Evolutionary conservation across 495 filamentous ascomycete species (phyloP).

Genomic region (Apodospora peruviana): DNA sequence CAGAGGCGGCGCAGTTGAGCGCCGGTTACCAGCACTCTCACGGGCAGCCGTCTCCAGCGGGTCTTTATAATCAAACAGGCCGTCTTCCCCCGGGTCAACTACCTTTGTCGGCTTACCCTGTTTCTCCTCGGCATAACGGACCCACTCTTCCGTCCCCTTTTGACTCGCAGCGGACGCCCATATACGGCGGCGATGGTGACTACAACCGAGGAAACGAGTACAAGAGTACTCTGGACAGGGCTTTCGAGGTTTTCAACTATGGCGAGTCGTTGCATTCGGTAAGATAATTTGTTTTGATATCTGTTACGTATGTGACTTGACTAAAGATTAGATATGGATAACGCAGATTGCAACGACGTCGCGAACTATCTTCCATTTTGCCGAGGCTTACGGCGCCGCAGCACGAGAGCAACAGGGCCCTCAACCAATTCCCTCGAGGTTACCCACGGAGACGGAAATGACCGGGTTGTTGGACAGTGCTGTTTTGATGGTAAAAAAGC

Average conservation of each 20-base stretch:
- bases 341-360: constrained; percentile 37
- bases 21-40: constrained; percentile 16
- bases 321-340: constrained; percentile 17
- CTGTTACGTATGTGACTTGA: not conserved
- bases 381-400: constrained; percentile 40
- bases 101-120: constrained; percentile 37
- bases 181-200: constrained; percentile 34
- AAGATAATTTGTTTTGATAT: constrained; percentile 9
- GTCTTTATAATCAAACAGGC: constrained; percentile 32
- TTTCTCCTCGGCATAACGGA: constrained; percentile 32
- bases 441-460: constrained; percentile 42
- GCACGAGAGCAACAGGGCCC: constrained; percentile 44
- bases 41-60: constrained; percentile 20
- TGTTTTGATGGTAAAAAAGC: constrained; percentile 30
- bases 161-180: constrained; percentile 31
- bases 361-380: constrained; percentile 40
- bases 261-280: constrained; percentile 37
- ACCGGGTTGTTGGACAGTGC: constrained; percentile 32
- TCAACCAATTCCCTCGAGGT: constrained; percentile 40
- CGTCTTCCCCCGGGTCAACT: constrained; percentile 34
- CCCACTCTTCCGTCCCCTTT: constrained; percentile 34
- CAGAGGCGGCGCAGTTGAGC: constrained; percentile 18
- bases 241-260: constrained; percentile 38
- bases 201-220: constrained; percentile 30
- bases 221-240: constrained; percentile 32